Conservation (phyloP, 1,284 basidiomycete genomes). For the Trichosporon coremiiforme region DNA sequence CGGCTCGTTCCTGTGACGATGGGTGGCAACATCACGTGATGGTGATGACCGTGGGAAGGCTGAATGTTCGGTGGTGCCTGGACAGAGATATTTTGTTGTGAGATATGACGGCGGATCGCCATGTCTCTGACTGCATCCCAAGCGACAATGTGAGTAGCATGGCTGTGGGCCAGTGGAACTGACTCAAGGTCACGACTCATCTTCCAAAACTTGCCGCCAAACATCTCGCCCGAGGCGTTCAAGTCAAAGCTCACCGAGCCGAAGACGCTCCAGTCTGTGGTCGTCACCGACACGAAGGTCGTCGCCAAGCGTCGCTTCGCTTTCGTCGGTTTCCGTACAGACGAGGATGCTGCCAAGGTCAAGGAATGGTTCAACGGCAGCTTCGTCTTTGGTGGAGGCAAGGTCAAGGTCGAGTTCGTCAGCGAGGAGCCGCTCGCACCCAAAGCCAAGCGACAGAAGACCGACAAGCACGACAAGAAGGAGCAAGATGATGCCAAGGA, state of each 20-base stretch:
- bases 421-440: conserved; percentile 62
- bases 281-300: conserved; percentile 84
- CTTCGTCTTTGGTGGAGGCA: conserved; percentile 70
- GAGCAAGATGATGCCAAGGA: conserved; percentile 26
- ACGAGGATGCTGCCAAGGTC: conserved; percentile 73
- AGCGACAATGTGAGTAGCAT: conserved; percentile 25
- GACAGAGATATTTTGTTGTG: conserved; percentile 15
- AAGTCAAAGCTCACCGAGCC: conserved; percentile 59
- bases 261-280: conserved; percentile 38
- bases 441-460: conserved; percentile 35
- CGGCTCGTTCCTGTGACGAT: neutral
- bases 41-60: neutral
- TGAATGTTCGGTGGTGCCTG: neutral
- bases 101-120: neutral
- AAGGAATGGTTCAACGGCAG: conserved; percentile 83
- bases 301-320: conserved; percentile 83
- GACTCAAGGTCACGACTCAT: conserved; percentile 76
- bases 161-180: neutral
- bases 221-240: conserved; percentile 61
- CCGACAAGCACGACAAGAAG: conserved; percentile 22
- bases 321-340: conserved; percentile 86
- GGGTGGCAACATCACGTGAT: neutral
- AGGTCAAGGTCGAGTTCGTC: conserved; percentile 75
- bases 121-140: neutral
- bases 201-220: conserved; percentile 84